Conservation (phyloP, 1,284 basidiomycete genomes). For the Naganishia liquefaciens region DNA sequence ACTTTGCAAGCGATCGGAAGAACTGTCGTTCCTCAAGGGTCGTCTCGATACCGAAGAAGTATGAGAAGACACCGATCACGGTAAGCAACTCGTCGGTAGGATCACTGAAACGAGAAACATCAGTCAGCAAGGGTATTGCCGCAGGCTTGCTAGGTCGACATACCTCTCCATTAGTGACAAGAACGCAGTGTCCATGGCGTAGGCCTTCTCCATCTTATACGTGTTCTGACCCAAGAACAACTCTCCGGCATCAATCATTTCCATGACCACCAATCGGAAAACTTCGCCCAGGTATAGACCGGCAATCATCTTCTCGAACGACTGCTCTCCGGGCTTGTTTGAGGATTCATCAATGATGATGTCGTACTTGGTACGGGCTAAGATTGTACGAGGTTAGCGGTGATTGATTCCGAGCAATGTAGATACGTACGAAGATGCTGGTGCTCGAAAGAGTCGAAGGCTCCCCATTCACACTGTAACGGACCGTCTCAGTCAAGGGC, state of each 20-base stretch:
- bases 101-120: slow-evolving; percentile 61
- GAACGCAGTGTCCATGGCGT: slow-evolving; percentile 94
- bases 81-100: slow-evolving; percentile 97
- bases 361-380: slow-evolving; percentile 88
- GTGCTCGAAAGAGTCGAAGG: slow-evolving; percentile 95
- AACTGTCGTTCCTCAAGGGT: slow-evolving; percentile 91
- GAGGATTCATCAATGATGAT: slow-evolving; percentile 86
- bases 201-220: slow-evolving; percentile 92
- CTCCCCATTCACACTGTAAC: slow-evolving; percentile 66
- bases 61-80: slow-evolving; percentile 92
- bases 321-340: slow-evolving; percentile 94
- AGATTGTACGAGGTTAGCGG: background rate
- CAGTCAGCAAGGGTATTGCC: background rate
- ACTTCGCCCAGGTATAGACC: slow-evolving; percentile 97
- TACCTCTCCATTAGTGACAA: slow-evolving; percentile 92
- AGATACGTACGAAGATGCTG: slow-evolving; percentile 69
- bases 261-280: slow-evolving; percentile 86
- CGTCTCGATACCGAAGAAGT: slow-evolving; percentile 92
- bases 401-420: background rate
- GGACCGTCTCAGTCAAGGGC: slow-evolving; percentile 6
- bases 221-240: slow-evolving; percentile 97
- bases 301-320: slow-evolving; percentile 90
- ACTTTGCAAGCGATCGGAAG: slow-evolving; percentile 85
- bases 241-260: slow-evolving; percentile 94
- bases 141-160: slow-evolving; percentile 29